Percentiles rank a stretch among this genome's conserved stretches.
Conservation (phyloP, 2,329 filamentous ascomycete species). For the Pseudogymnoascus sp. region DNA sequence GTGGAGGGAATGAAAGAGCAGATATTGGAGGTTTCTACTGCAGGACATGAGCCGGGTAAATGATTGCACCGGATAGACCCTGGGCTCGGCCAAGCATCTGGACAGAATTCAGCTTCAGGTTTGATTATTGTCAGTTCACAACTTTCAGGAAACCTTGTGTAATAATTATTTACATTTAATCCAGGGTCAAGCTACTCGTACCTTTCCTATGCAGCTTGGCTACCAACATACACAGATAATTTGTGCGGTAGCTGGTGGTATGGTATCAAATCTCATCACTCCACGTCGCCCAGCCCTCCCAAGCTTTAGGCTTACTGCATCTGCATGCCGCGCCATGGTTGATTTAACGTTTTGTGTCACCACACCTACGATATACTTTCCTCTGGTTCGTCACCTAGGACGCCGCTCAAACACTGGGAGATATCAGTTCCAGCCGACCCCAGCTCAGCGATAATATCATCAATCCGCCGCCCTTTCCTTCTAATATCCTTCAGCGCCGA, state of each 20-base stretch:
- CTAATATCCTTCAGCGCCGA: conserved; percentile 2
- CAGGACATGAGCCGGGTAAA: conserved; percentile 54
- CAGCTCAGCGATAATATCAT: not conserved
- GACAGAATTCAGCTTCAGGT: not conserved
- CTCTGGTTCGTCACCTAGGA: not conserved
- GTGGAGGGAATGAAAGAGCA: conserved; percentile 68
- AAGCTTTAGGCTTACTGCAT: not conserved
- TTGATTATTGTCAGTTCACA: not conserved
- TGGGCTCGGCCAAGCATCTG: not conserved
- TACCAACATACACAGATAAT: not conserved
- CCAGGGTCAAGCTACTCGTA: not conserved
- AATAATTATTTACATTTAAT: not conserved
- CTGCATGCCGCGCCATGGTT: not conserved
- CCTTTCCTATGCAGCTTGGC: not conserved
- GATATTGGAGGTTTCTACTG: conserved; percentile 73
- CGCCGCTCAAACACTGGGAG: not conserved
- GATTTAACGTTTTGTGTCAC: conserved; percentile 2
- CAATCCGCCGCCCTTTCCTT: not conserved
- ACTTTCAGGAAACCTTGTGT: not conserved
- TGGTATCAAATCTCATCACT: conserved; percentile 1
- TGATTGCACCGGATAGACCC: not conserved
- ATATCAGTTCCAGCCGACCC: conserved; percentile 1
- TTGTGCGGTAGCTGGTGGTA: not conserved
- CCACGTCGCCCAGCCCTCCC: not conserved
- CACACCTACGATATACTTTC: conserved; percentile 4